Conservation (phyloP, 495 filamentous ascomycete species). For the Penicillium robsamsonii region DNA sequence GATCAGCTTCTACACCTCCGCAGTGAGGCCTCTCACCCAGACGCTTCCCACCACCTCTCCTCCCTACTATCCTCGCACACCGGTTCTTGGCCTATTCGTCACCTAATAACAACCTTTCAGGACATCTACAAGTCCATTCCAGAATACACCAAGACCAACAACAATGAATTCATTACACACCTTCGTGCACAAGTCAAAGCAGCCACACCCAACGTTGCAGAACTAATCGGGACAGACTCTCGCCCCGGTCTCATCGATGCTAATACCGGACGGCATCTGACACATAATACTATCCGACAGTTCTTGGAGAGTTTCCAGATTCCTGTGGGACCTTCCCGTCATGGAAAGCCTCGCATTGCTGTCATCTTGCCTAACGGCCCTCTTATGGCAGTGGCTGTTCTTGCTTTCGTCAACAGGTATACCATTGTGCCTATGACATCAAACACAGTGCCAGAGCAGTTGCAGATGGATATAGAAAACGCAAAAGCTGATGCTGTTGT, state of each 20-base stretch:
- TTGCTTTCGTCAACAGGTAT: slow-evolving; percentile 21
- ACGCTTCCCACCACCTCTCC: slow-evolving; percentile 9
- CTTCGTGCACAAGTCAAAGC: slow-evolving; percentile 16
- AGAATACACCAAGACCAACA: slow-evolving; percentile 10
- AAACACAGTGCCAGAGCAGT: slow-evolving; percentile 21
- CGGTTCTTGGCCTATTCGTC: slow-evolving; percentile 10
- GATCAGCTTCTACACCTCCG: slow-evolving; percentile 18
- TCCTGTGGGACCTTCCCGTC: slow-evolving; percentile 9
- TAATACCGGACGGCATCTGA: slow-evolving; percentile 8
- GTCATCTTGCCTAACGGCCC: slow-evolving; percentile 24
- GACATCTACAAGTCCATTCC: slow-evolving; percentile 19
- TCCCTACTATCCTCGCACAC: slow-evolving; percentile 11
- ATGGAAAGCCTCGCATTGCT: slow-evolving; percentile 23
- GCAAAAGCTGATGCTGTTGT: slow-evolving; percentile 23
- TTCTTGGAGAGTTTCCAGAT: slow-evolving; percentile 19
- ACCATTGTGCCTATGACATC: slow-evolving; percentile 24
- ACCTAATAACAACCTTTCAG: slow-evolving; percentile 15
- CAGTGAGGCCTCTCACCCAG: slow-evolving; percentile 15
- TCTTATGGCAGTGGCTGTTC: slow-evolving; percentile 17
- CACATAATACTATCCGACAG: slow-evolving; percentile 15
- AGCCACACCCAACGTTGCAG: slow-evolving; percentile 8
- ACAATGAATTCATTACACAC: slow-evolving; percentile 10
- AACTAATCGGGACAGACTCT: slow-evolving; percentile 16
- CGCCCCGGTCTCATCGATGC: slow-evolving; percentile 19
- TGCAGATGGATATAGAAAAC: slow-evolving; percentile 21